Evolutionary conservation across 2,329 filamentous ascomycete species (phyloP).

Genomic region (Mycosphaerella sp.): DNA sequence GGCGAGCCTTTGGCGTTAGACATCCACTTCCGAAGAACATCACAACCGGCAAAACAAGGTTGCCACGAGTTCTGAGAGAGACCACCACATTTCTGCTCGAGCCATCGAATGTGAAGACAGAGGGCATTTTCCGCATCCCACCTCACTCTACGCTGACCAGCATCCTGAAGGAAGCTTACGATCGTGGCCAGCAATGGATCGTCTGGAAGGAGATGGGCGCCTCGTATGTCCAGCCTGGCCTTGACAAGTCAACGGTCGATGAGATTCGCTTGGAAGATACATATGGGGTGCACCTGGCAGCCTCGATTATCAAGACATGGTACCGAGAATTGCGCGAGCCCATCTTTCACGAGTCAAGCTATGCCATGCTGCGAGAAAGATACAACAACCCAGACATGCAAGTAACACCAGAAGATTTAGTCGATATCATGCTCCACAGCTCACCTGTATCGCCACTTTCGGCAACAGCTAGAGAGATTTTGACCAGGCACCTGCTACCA

Average conservation of each 20-base stretch:
- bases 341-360: constrained; percentile 46
- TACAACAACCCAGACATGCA: constrained; percentile 38
- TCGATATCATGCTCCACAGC: constrained; percentile 42
- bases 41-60: constrained; percentile 40
- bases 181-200: constrained; percentile 50
- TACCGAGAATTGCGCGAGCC: constrained; percentile 49
- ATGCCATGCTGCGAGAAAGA: constrained; percentile 42
- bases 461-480: constrained; percentile 42
- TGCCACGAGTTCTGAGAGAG: constrained; percentile 50
- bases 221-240: constrained; percentile 34
- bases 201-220: constrained; percentile 46
- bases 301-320: constrained; percentile 51
- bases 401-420: constrained; percentile 39
- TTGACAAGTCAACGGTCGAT: constrained; percentile 34
- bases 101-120: constrained; percentile 43
- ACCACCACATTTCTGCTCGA: constrained; percentile 48
- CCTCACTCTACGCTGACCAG: constrained; percentile 47
- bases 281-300: constrained; percentile 50
- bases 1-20: constrained; percentile 43
- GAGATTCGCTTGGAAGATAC: constrained; percentile 46
- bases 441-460: constrained; percentile 45
- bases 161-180: constrained; percentile 50
- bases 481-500: constrained; percentile 48
- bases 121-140: constrained; percentile 51
- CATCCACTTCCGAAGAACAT: constrained; percentile 45